Evolutionary conservation across 2,329 filamentous ascomycete species (phyloP), one percentile per base, ranked within the genome.

Genomic region (Pyricularia pennisetigena): DNA sequence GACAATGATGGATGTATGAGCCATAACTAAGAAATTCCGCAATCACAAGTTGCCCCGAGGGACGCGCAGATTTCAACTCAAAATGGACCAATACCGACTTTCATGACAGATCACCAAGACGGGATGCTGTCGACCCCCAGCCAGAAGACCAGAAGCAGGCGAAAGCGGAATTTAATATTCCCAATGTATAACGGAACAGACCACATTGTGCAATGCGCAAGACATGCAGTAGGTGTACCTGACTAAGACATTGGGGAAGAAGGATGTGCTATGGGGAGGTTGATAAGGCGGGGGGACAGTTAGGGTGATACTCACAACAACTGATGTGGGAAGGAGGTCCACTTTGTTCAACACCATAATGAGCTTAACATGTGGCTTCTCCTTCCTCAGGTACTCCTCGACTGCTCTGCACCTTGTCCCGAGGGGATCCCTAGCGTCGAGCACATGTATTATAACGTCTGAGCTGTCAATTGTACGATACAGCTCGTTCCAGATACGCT

Each of bases 181-280:
- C 95, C 95, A 97, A 92, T 88, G 90, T 93, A 92, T 99, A 99
- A 99, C 95, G 96, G 94, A 92, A 81, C 81, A 83, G n/a, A 87
- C 89, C 89, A 90, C 92, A 95, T 88, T 78, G 84, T 79, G 77
- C 68, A 68, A 69, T 62, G 59, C 26, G 59, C 59, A 62, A 59
- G 79, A 81, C 69, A 82, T 85, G 87, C 81, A 81, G 82, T 76
- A 85, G 89, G 86, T 84, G 91, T 96, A 63, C 94, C 95, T 96
- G 93, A 95, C 93, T 82, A 84, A 80, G 82, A 80, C 85, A 84
- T 88, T 91, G 89, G 89, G 86, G 83, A 71, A 69, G 66, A n/a
- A 10, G n/a, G 14, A 12, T 41, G 62, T 59, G 67, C 57, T 57
- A 12, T 64, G 24, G 14, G 32, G 20, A 32, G 14, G 14, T 6